Evolutionary conservation across 768 basidiomycete genomes (phyloP).

Genomic region (Paxillus ammoniavirescens): DNA sequence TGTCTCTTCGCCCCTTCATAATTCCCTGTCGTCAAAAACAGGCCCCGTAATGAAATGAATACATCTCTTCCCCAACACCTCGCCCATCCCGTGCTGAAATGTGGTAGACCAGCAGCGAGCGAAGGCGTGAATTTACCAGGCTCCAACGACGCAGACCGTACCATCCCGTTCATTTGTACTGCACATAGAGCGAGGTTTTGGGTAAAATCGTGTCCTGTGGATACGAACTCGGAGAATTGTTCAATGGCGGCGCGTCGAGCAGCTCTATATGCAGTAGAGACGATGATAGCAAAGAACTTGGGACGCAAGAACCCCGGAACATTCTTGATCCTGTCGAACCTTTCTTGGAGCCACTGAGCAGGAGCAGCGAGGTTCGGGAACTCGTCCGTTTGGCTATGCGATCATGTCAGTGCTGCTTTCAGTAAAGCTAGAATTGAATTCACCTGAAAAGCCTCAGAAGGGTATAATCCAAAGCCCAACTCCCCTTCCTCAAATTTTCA

Average conservation of each 20-base stretch:
- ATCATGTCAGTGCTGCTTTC: constrained; percentile 11
- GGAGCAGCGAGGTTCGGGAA: constrained; percentile 72
- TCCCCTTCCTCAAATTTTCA: constrained; percentile 80
- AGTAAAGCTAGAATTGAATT: constrained; percentile 29
- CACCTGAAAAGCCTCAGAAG: constrained; percentile 67
- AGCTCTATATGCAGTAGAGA: constrained; percentile 91
- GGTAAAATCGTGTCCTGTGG: constrained; percentile 82
- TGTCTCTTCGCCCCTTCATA: constrained; percentile 83
- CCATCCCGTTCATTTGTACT: constrained; percentile 88
- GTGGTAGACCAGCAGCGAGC: constrained; percentile 92
- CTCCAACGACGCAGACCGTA: constrained; percentile 87
- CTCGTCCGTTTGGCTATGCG: constrained; percentile 51
- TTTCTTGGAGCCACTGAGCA: constrained; percentile 80
- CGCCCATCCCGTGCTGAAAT: constrained; percentile 92
- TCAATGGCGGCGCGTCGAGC: constrained; percentile 81
- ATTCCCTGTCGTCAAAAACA: constrained; percentile 92
- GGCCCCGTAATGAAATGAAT: constrained; percentile 89
- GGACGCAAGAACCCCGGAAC: constrained; percentile 89
- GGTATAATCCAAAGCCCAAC: constrained; percentile 92
- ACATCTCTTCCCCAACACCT: constrained; percentile 96
- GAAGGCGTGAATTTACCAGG: constrained; percentile 69
- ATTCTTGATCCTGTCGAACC: constrained; percentile 80
- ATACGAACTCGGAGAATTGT: constrained; percentile 85
- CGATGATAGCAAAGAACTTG: constrained; percentile 91
- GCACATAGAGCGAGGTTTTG: constrained; percentile 86